phyloP scores from a whole-genome alignment of 305 asterid genomes.

The Fraxinus platypoda region DNA sequence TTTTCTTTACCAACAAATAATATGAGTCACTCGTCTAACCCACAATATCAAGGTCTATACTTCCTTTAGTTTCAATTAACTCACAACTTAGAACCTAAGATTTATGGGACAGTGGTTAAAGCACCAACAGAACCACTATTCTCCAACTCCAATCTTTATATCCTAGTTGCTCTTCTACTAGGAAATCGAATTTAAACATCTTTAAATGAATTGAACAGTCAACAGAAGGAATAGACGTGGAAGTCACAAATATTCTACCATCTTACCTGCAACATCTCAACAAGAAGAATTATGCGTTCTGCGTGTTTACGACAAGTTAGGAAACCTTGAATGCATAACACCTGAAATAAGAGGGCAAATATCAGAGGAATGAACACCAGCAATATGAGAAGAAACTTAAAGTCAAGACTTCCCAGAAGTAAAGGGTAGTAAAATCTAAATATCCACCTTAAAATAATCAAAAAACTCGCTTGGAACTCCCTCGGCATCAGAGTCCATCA shows the following conservation, averaged over 20 bases:
- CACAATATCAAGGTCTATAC: background rate
- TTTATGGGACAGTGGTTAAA: background rate
- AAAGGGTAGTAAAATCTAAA: constrained; percentile 10
- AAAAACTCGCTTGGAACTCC: constrained; percentile 97
- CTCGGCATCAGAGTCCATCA: constrained; percentile 98
- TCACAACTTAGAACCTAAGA: background rate
- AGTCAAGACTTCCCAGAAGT: background rate
- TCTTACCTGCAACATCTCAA: constrained; percentile 94
- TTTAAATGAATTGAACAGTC: background rate
- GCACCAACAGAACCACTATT: background rate
- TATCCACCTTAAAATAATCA: constrained; percentile 80
- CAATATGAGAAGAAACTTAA: constrained; percentile 11
- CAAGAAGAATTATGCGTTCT: constrained; percentile 94
- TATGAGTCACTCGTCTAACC: background rate
- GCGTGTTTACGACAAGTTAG: constrained; percentile 96
- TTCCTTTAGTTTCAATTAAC: background rate
- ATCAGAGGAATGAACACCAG: constrained; percentile 15
- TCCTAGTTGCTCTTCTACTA: background rate
- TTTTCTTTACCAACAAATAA: background rate
- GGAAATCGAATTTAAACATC: constrained; percentile 6
- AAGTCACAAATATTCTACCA: background rate
- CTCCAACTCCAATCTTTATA: background rate
- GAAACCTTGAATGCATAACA: constrained; percentile 94
- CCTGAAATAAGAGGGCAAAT: constrained; percentile 46
- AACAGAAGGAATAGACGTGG: background rate